These are phyloP conservation scores for Aspergillus hiratsukae DNA, from an alignment of 2,329 filamentous ascomycete species.

Conservation along the genomic window DNA sequence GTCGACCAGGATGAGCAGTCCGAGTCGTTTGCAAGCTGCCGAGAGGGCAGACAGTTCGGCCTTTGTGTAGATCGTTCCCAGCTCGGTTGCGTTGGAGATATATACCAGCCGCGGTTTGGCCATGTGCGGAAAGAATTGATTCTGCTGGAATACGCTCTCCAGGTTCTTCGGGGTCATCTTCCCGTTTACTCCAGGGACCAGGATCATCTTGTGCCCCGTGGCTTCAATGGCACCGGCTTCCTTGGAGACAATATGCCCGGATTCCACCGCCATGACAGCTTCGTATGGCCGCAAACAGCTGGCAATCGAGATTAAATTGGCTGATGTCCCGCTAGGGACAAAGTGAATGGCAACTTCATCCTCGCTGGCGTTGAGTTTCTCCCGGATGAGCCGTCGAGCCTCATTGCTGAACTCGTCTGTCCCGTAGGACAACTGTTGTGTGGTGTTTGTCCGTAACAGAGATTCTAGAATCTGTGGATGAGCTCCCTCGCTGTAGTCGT, in stretches of 20 bases:
- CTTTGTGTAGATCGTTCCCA: conserved; percentile 47
- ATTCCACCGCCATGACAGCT: conserved; percentile 48
- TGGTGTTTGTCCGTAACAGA: conserved; percentile 41
- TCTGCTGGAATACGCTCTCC: conserved; percentile 42
- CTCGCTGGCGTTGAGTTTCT: conserved; percentile 22
- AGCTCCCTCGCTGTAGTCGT: conserved; percentile 52
- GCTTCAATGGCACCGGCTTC: conserved; percentile 51
- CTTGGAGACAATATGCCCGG: conserved; percentile 48
- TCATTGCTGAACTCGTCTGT: conserved; percentile 42
- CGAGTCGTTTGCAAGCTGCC: conserved; percentile 38
- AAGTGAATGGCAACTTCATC: conserved; percentile 48
- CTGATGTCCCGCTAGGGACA: conserved; percentile 50
- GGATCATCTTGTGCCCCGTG: conserved; percentile 51
- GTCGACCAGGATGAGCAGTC: conserved; percentile 46
- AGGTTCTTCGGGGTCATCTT: conserved; percentile 46
- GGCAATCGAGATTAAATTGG: conserved; percentile 51
- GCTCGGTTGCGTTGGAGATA: conserved; percentile 50
- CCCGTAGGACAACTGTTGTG: conserved; percentile 48
- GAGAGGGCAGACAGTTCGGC: conserved; percentile 42
- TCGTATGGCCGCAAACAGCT: conserved; percentile 50
- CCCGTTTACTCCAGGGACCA: conserved; percentile 43
- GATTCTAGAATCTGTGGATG: conserved; percentile 49
- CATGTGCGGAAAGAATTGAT: conserved; percentile 51
- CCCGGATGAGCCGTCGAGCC: conserved; percentile 41
- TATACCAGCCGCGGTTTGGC: conserved; percentile 50